Conservation (phyloP, 2,329 filamentous ascomycete species). For the Orbilia brochopaga region DNA sequence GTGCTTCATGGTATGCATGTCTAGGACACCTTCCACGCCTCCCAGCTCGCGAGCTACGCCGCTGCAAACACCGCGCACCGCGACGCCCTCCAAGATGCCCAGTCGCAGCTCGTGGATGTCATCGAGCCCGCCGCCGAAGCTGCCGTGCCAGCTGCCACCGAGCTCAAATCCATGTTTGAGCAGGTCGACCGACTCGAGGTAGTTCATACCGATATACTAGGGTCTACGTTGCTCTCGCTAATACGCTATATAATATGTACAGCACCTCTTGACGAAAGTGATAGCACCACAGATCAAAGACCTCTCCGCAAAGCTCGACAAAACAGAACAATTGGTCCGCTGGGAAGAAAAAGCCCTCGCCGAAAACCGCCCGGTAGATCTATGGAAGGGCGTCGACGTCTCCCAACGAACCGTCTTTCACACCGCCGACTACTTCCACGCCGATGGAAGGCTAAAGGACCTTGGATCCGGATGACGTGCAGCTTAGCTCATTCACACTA, state of each 20-base stretch:
- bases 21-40: slow-evolving; percentile 33
- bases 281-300: slow-evolving; percentile 53
- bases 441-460: slow-evolving; percentile 52
- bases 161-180: slow-evolving; percentile 53
- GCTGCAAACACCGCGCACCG: slow-evolving; percentile 26
- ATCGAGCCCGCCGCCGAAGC: slow-evolving; percentile 54
- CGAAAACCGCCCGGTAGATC: slow-evolving; percentile 52
- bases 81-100: slow-evolving; percentile 48
- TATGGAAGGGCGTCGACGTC: slow-evolving; percentile 53
- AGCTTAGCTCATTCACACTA: neutral
- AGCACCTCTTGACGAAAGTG: slow-evolving; percentile 51
- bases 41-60: slow-evolving; percentile 15
- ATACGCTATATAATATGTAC: neutral
- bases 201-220: slow-evolving; percentile 1
- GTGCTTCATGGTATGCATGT: neutral
- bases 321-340: slow-evolving; percentile 53
- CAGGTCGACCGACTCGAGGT: slow-evolving; percentile 55
- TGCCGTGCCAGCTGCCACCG: slow-evolving; percentile 53
- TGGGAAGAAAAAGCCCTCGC: slow-evolving; percentile 53
- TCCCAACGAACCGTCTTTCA: slow-evolving; percentile 49
- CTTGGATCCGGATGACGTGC: neutral
- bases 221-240: neutral
- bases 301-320: slow-evolving; percentile 53
- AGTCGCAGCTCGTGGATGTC: slow-evolving; percentile 54
- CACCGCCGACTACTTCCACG: slow-evolving; percentile 52